phyloP scores from a whole-genome alignment of 306 rosid genomes.

The Alnus rubra region DNA sequence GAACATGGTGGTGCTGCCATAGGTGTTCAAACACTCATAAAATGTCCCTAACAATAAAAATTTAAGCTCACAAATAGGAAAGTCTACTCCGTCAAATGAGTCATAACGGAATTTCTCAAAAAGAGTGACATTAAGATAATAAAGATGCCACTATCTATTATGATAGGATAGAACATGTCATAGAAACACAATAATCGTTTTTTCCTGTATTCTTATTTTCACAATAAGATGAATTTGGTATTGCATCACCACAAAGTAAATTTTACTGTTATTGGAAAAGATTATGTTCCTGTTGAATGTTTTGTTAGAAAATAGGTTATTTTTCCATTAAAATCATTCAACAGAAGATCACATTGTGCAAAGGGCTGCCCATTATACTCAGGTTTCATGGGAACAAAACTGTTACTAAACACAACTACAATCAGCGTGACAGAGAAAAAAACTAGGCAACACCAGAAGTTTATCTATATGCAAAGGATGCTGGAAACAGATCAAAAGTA shows the following conservation, averaged over 20 bases:
- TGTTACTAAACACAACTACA: constrained; percentile 3
- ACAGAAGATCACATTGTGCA: constrained; percentile 5
- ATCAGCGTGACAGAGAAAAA: not conserved
- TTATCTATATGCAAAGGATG: no score
- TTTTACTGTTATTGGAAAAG: not conserved
- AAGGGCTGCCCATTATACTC: not conserved
- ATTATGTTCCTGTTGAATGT: not conserved
- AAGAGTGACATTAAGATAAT: not conserved
- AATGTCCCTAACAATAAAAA: not conserved
- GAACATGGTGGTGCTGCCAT: not conserved
- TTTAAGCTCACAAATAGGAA: not conserved
- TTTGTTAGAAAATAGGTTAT: not conserved
- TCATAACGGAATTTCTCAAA: not conserved
- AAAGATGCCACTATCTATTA: not conserved
- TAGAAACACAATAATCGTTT: no score
- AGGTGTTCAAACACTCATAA: not conserved
- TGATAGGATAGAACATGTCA: not conserved
- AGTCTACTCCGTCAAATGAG: not conserved
- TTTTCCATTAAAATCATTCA: not conserved
- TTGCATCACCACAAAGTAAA: not conserved
- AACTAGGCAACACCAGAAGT: not conserved
- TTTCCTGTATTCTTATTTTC: not conserved
- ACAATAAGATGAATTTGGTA: not conserved
- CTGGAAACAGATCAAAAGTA: no score
- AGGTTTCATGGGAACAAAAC: not conserved